A percentile compares a stretch with the other conserved stretches of the same genome.
These are phyloP conservation scores for Zymoseptoria passerinii DNA, from an alignment of 2,329 filamentous ascomycete species.

Conservation along the genomic window DNA sequence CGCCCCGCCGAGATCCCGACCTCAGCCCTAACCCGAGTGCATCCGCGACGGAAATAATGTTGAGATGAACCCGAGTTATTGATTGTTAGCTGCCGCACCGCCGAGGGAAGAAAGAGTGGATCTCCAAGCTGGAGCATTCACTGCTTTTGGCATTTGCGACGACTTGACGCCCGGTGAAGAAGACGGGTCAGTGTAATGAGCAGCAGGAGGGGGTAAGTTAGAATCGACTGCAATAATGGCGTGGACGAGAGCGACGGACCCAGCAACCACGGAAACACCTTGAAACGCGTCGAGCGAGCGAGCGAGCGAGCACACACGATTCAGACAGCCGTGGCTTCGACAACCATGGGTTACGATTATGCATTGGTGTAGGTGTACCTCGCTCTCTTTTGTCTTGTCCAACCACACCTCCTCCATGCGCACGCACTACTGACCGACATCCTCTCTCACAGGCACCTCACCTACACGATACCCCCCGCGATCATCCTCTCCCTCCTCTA, in stretches of 20 bases:
- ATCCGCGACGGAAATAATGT: too few species aligned
- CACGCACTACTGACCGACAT: not conserved
- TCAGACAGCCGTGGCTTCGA: not conserved
- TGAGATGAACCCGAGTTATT: too few species aligned
- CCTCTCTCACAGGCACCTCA: conserved; percentile 46
- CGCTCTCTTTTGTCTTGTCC: not conserved
- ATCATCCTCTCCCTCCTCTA: conserved; percentile 51
- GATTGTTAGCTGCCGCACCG: too few species aligned
- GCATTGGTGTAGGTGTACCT: conserved; percentile 49
- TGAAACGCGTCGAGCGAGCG: not conserved
- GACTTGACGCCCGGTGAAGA: too few species aligned
- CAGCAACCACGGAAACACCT: not conserved
- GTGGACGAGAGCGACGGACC: not conserved
- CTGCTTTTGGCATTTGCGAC: not conserved
- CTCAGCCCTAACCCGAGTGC: too few species aligned
- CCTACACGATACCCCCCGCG: conserved; percentile 59
- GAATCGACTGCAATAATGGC: not conserved
- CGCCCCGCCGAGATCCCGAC: too few species aligned
- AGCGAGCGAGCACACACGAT: not conserved
- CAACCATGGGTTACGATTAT: conserved; percentile 52
- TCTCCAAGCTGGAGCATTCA: not conserved
- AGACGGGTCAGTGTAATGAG: not conserved
- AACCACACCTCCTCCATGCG: not conserved
- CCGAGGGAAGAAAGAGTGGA: too few species aligned
- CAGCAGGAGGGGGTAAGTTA: not conserved